These are phyloP conservation scores for Rhodosorus marinus DNA, from an alignment of 23 red algal species.

Conservation along the genomic window DNA sequence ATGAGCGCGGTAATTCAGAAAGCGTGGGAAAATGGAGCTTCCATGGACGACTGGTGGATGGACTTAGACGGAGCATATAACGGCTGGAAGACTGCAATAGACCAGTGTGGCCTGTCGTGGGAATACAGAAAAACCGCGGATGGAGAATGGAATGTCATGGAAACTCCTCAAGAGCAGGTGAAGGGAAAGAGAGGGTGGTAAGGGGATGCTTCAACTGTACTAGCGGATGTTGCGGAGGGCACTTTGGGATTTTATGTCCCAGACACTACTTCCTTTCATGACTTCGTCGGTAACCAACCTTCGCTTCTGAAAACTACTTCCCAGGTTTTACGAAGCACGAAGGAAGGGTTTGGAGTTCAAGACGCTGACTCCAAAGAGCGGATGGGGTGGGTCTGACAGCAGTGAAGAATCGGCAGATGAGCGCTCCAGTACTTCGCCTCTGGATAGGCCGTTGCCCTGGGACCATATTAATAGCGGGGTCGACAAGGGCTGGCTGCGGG, in stretches of 20 bases:
- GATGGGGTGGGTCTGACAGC: no score
- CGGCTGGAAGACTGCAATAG: constrained; percentile 39
- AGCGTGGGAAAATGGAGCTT: constrained; percentile 36
- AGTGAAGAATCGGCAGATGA: no score
- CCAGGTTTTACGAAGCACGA: background rate
- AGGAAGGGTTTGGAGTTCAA: background rate
- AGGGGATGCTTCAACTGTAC: no score
- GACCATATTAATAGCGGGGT: constrained; percentile 52
- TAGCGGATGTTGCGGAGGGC: no score
- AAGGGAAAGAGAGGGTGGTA: constrained; percentile 50
- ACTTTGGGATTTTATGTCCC: no score
- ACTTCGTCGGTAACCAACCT: no score
- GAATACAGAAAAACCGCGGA: constrained; percentile 27
- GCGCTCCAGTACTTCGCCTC: background rate
- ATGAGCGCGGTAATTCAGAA: constrained; percentile 15
- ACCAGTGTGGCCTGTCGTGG: constrained; percentile 19
- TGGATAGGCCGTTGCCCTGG: constrained; percentile 55
- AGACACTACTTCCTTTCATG: no score
- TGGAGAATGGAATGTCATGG: constrained; percentile 28
- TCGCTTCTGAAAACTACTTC: no score
- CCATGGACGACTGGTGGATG: constrained; percentile 58
- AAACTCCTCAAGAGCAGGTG: constrained; percentile 19
- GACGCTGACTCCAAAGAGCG: background rate
- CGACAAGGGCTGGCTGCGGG: constrained; percentile 56
- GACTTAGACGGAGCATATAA: constrained; percentile 26